Conservation (phyloP, 1,284 basidiomycete genomes). For the Macrocystidia cucumis region DNA sequence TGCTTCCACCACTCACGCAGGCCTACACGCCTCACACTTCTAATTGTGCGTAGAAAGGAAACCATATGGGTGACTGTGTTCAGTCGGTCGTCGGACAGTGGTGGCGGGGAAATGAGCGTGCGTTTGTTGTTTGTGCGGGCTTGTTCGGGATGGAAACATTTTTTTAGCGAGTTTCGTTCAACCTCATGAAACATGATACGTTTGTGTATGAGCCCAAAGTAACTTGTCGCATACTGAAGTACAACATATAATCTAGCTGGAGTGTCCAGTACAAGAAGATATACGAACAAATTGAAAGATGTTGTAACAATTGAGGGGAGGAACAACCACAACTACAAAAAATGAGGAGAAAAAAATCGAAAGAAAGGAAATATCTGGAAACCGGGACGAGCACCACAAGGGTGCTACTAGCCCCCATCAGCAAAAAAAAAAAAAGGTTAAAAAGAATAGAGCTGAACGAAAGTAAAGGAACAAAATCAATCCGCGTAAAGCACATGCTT, state of each 20-base stretch:
- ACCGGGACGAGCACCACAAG: too few relatives aligned
- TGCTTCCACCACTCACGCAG: constrained; percentile 80
- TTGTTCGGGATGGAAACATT: constrained; percentile 21
- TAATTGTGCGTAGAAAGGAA: constrained; percentile 70
- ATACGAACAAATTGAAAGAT: constrained; percentile 4
- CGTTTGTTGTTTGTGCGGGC: constrained; percentile 22
- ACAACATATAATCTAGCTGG: too few relatives aligned
- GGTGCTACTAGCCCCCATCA: too few relatives aligned
- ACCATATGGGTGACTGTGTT: constrained; percentile 48
- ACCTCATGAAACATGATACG: too few relatives aligned
- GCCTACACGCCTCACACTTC: constrained; percentile 68
- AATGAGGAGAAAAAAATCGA: constrained; percentile 2
- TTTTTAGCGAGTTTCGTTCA: too few relatives aligned
- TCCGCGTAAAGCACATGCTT: constrained; percentile 88
- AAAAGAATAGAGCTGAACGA: constrained; percentile 8
- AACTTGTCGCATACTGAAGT: too few relatives aligned
- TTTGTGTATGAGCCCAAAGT: too few relatives aligned
- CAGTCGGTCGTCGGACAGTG: constrained; percentile 6
- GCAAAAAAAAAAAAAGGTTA: constrained; percentile 7
- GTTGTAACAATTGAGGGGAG: too few relatives aligned
- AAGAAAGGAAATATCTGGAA: too few relatives aligned
- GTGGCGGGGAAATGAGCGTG: constrained; percentile 2
- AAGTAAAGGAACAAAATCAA: constrained; percentile 22
- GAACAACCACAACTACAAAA: too few relatives aligned
- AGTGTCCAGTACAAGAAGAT: too few relatives aligned